phyloP scores from a whole-genome alignment of 371 early-diverging fungal species.

The Mucor sp. region DNA sequence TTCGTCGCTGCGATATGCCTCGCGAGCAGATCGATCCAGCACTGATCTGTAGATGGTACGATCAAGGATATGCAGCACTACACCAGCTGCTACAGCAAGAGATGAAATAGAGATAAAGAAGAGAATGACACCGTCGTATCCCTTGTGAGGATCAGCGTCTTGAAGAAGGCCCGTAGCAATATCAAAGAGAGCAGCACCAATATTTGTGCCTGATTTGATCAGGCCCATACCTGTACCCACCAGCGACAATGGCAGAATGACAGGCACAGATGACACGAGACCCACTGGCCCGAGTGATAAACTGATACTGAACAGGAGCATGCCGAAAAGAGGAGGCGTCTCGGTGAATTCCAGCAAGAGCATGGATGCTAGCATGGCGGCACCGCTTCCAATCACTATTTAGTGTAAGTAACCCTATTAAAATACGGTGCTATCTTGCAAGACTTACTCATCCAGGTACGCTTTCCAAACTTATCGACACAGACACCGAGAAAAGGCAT shows the following conservation, averaged over 20 bases:
- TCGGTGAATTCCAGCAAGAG: slow-evolving; percentile 57
- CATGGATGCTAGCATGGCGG: slow-evolving; percentile 48
- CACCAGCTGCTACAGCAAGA: slow-evolving; percentile 43
- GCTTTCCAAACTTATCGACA: slow-evolving; percentile 64
- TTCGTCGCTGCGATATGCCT: slow-evolving; percentile 8
- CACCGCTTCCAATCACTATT: slow-evolving; percentile 57
- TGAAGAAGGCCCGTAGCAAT: slow-evolving; percentile 69
- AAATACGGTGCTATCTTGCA: neutral
- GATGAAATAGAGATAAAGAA: slow-evolving; percentile 56
- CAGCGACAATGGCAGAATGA: slow-evolving; percentile 57
- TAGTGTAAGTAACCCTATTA: neutral
- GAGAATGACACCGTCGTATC: slow-evolving; percentile 57
- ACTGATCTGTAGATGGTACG: slow-evolving; percentile 39
- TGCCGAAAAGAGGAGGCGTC: slow-evolving; percentile 57
- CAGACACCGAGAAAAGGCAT: slow-evolving; percentile 70
- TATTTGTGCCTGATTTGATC: slow-evolving; percentile 67
- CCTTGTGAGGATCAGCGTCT: slow-evolving; percentile 47
- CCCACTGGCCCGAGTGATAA: slow-evolving; percentile 70
- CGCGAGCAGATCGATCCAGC: slow-evolving; percentile 21
- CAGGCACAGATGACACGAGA: slow-evolving; percentile 66
- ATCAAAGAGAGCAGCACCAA: slow-evolving; percentile 67
- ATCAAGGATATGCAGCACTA: slow-evolving; percentile 42
- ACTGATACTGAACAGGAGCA: slow-evolving; percentile 65
- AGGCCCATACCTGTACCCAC: slow-evolving; percentile 74
- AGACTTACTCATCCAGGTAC: slow-evolving; percentile 58